A percentile compares a stretch with the other conserved stretches of the same genome.
Evolutionary conservation across 306 rosid genomes (phyloP).

Genomic region (Comarum palustre): DNA sequence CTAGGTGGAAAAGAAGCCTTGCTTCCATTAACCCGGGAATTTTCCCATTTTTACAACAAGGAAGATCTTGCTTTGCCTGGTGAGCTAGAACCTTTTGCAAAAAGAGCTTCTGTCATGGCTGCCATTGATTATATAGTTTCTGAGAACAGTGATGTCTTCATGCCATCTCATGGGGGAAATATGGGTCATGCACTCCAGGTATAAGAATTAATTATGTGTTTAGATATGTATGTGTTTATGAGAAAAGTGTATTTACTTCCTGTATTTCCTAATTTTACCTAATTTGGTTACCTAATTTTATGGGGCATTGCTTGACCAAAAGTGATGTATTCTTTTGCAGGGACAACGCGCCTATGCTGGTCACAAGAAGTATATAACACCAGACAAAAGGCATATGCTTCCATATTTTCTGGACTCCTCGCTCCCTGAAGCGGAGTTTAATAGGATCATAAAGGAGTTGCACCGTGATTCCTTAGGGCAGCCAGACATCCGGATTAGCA

Average conservation of each 20-base stretch:
- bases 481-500: conserved; percentile 65
- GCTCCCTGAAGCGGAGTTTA: conserved; percentile 69
- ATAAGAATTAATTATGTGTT: conserved; percentile 7
- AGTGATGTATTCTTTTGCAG: conserved; percentile 35
- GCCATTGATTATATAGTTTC: conserved; percentile 89
- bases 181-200: conserved; percentile 99
- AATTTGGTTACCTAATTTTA: not conserved
- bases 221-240: not conserved
- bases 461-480: conserved; percentile 81
- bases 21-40: conserved; percentile 58
- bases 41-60: conserved; percentile 65
- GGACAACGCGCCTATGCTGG: conserved; percentile 88
- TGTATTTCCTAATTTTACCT: not conserved
- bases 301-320: conserved; percentile 4
- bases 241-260: not conserved
- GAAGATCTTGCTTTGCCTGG: conserved; percentile 76
- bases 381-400: conserved; percentile 91
- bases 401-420: conserved; percentile 65
- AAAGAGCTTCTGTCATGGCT: conserved; percentile 84
- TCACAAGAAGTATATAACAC: conserved; percentile 90
- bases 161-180: conserved; percentile 99
- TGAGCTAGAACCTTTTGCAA: conserved; percentile 67
- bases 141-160: conserved; percentile 85
- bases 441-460: conserved; percentile 53
- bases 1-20: conserved; percentile 88